Evolutionary conservation across 352 stramenopile species (phyloP).

Genomic region (Phytophthora fragariae): DNA sequence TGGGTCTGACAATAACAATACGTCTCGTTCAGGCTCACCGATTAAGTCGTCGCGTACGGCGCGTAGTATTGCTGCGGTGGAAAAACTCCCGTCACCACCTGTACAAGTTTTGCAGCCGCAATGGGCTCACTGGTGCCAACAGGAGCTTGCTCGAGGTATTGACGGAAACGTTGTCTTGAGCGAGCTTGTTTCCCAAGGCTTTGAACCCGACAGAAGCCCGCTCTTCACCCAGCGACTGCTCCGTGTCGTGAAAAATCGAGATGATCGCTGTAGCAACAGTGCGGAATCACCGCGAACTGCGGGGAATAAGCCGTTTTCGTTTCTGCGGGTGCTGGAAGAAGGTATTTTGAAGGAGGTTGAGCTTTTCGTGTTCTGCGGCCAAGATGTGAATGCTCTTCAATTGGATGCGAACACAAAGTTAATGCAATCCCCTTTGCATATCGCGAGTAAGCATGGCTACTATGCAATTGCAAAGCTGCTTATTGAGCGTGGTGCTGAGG

Average conservation of each 20-base stretch:
- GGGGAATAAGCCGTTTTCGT: slow-evolving; percentile 47
- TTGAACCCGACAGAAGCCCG: slow-evolving; percentile 58
- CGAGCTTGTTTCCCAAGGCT: slow-evolving; percentile 61
- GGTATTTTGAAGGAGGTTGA: slow-evolving; percentile 55
- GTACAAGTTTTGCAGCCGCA: slow-evolving; percentile 53
- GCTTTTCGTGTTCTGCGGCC: slow-evolving; percentile 70
- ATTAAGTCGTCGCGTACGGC: slow-evolving; percentile 35
- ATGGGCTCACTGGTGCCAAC: slow-evolving; percentile 75
- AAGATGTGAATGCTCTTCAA: slow-evolving; percentile 61
- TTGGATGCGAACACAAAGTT: slow-evolving; percentile 47
- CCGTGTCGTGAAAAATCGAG: slow-evolving; percentile 35
- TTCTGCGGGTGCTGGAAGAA: slow-evolving; percentile 57
- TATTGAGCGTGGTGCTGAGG: slow-evolving; percentile 49
- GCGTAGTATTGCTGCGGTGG: slow-evolving; percentile 32
- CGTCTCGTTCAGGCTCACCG: slow-evolving; percentile 6
- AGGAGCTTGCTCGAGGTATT: slow-evolving; percentile 68
- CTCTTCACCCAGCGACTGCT: slow-evolving; percentile 62
- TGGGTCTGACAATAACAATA: slow-evolving; percentile 7
- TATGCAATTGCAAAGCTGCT: slow-evolving; percentile 53
- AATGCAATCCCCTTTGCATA: slow-evolving; percentile 56
- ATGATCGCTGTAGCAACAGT: slow-evolving; percentile 42
- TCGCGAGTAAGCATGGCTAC: slow-evolving; percentile 61
- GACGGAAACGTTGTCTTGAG: slow-evolving; percentile 61
- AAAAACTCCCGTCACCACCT: slow-evolving; percentile 25
- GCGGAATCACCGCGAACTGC: slow-evolving; percentile 29